Evolutionary conservation across 352 stramenopile species (phyloP).

Genomic region (Phytophthora crassamura): DNA sequence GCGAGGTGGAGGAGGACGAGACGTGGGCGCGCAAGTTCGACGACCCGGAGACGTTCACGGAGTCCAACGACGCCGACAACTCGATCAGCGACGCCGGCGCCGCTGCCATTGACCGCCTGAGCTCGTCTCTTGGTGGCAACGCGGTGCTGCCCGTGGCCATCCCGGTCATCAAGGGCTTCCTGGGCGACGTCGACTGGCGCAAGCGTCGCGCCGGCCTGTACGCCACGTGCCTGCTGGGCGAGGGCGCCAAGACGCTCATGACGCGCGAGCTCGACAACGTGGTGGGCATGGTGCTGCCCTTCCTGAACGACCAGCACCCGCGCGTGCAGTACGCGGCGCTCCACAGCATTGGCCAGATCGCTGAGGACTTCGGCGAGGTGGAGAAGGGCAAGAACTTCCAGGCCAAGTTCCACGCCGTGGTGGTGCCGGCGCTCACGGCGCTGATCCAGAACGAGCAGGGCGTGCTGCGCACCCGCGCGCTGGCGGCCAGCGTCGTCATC

Average conservation of each 20-base stretch:
- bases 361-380: slow-evolving; percentile 84
- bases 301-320: slow-evolving; percentile 73
- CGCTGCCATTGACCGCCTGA: slow-evolving; percentile 81
- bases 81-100: slow-evolving; percentile 76
- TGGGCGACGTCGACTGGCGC: slow-evolving; percentile 71
- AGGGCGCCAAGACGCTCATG: slow-evolving; percentile 83
- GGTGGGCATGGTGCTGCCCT: slow-evolving; percentile 69
- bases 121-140: slow-evolving; percentile 69
- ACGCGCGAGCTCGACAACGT: slow-evolving; percentile 83
- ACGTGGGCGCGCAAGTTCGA: slow-evolving; percentile 81
- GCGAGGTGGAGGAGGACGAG: slow-evolving; percentile 79
- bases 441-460: slow-evolving; percentile 69
- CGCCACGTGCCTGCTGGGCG: slow-evolving; percentile 77
- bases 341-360: slow-evolving; percentile 84
- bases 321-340: slow-evolving; percentile 86
- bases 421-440: slow-evolving; percentile 73
- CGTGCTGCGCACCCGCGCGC: slow-evolving; percentile 76
- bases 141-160: slow-evolving; percentile 82
- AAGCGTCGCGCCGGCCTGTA: slow-evolving; percentile 84
- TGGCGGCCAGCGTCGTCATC: slow-evolving; percentile 81
- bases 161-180: slow-evolving; percentile 71
- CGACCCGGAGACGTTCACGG: slow-evolving; percentile 79
- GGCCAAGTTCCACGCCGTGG: slow-evolving; percentile 70
- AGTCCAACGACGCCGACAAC: slow-evolving; percentile 67
- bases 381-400: slow-evolving; percentile 91